Evolutionary conservation across 2,329 filamentous ascomycete genomes (phyloP).

Genomic region (Fusarium anguioides): DNA sequence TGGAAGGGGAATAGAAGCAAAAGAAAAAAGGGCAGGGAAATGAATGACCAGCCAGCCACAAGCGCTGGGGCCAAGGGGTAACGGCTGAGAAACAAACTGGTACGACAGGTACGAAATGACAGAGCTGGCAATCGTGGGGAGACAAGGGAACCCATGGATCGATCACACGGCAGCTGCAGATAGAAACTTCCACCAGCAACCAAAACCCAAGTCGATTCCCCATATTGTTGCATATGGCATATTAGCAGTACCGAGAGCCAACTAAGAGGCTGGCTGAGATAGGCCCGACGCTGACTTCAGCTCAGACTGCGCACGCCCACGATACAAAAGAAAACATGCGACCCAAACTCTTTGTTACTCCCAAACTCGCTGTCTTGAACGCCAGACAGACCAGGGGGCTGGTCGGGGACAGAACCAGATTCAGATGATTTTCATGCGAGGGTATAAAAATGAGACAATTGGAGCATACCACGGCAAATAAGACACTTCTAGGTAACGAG

Average conservation of each 20-base stretch:
- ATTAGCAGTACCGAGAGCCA: slow-evolving; percentile 11
- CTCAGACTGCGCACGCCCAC: slow-evolving; percentile 15
- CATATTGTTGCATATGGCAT: slow-evolving; percentile 12
- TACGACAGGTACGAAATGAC: slow-evolving; percentile 14
- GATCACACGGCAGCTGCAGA: slow-evolving; percentile 23
- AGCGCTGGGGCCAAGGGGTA: slow-evolving; percentile 15
- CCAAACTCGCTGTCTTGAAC: slow-evolving; percentile 32
- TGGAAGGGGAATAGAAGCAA: slow-evolving; percentile 42
- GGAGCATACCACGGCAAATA: slow-evolving; percentile 45
- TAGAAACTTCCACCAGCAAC: slow-evolving; percentile 14
- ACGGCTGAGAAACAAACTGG: slow-evolving; percentile 20
- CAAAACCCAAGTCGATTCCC: slow-evolving; percentile 6
- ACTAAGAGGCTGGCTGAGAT: slow-evolving; percentile 13
- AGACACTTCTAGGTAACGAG: slow-evolving; percentile 39
- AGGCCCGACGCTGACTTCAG: slow-evolving; percentile 37
- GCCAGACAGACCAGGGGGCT: slow-evolving; percentile 24
- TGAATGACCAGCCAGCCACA: slow-evolving; percentile 40
- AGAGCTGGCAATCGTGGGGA: slow-evolving; percentile 38
- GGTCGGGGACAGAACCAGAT: slow-evolving; percentile 36
- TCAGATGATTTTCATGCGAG: slow-evolving; percentile 37
- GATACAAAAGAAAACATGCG: slow-evolving; percentile 28
- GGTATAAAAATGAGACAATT: slow-evolving; percentile 37
- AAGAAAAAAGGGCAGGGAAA: slow-evolving; percentile 40
- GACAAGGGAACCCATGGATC: slow-evolving; percentile 35
- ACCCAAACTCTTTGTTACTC: slow-evolving; percentile 6